A percentile compares a stretch with the other conserved stretches of the same genome.
These are phyloP conservation scores for Triticum turgidum DNA, from an alignment of 176 grass and related monocot species.

Conservation along the genomic window DNA sequence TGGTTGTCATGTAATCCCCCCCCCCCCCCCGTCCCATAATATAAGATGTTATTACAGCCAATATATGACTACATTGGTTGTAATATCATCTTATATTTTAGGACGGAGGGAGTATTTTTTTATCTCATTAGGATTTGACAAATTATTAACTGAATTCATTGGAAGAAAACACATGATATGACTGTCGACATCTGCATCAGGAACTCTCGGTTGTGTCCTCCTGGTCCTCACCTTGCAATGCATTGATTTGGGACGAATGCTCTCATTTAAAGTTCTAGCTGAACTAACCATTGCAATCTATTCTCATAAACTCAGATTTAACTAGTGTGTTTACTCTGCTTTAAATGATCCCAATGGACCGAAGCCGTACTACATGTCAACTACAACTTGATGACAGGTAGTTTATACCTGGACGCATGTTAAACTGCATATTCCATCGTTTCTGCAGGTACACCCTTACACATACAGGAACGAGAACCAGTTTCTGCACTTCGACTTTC, in stretches of 20 bases:
- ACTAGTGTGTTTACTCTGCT: neutral
- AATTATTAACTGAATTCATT: neutral
- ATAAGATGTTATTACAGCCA: too few relatives aligned
- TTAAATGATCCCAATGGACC: neutral
- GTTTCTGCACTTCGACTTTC: slow-evolving; percentile 86
- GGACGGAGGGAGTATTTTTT: neutral
- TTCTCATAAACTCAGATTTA: neutral
- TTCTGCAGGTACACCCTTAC: slow-evolving; percentile 82
- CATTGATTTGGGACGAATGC: neutral
- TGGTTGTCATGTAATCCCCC: neutral
- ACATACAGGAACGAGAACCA: slow-evolving; percentile 92
- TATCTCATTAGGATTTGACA: neutral
- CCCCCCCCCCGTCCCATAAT: too few relatives aligned
- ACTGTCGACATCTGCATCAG: neutral
- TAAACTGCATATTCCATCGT: neutral
- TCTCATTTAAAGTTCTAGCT: neutral
- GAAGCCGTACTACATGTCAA: neutral
- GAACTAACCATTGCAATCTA: neutral
- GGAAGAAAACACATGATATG: neutral
- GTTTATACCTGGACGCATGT: neutral
- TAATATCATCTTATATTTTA: too few relatives aligned
- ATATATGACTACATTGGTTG: too few relatives aligned
- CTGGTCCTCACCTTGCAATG: slow-evolving; percentile 1
- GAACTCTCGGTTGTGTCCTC: neutral
- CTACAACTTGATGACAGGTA: neutral